A percentile compares a stretch with the other conserved stretches of the same genome.
Conservation (phyloP, 352 stramenopile genomes). For the Peronospora belbahrii region DNA sequence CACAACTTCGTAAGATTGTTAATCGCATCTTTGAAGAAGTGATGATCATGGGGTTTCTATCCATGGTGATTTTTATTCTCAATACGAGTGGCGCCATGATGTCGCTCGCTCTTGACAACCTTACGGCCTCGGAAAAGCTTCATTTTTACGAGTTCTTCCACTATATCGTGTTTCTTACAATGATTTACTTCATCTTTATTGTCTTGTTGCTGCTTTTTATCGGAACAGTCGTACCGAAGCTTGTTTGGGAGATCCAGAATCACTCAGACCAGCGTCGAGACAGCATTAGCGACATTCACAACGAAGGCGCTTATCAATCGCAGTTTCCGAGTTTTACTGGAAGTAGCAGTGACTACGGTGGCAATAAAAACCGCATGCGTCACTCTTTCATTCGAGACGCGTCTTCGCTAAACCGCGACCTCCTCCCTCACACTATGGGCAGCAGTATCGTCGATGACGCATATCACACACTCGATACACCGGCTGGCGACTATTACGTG, state of each 20-base stretch:
- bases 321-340: conserved; percentile 6
- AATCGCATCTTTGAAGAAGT: conserved; percentile 84
- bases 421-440: conserved; percentile 12
- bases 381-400: conserved; percentile 25
- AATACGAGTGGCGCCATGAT: conserved; percentile 72
- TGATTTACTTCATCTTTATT: conserved; percentile 87
- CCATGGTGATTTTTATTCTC: conserved; percentile 84
- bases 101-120: conserved; percentile 36
- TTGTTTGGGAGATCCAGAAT: conserved; percentile 60
- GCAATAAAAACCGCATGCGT: conserved; percentile 15
- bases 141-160: conserved; percentile 89
- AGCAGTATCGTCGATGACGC: conserved; percentile 11
- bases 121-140: conserved; percentile 55
- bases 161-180: conserved; percentile 85
- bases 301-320: conserved; percentile 19
- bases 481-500: conserved; percentile 18
- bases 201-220: conserved; percentile 78
- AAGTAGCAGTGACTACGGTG: conserved; percentile 16
- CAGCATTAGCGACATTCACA: conserved; percentile 24
- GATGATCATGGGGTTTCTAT: conserved; percentile 86
- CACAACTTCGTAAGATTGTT: conserved; percentile 75
- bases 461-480: conserved; percentile 20
- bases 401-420: conserved; percentile 14
- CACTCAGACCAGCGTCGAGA: conserved; percentile 17
- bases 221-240: conserved; percentile 71